Conservation (phyloP, 768 basidiomycete species). For the Suillus alpinus region DNA sequence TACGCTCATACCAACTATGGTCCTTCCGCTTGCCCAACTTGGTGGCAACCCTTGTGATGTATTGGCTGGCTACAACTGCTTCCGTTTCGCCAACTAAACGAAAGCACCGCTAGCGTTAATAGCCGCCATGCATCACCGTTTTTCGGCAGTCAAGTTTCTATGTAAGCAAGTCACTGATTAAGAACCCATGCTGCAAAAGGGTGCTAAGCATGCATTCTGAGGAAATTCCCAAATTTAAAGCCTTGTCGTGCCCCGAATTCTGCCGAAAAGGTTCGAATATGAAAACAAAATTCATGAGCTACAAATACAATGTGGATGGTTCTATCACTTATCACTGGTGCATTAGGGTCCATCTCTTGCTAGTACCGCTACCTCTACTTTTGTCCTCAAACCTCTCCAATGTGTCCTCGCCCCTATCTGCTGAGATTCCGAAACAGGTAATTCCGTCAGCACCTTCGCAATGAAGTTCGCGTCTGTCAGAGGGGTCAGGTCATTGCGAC, state of each 20-base stretch:
- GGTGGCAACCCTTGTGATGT: background rate
- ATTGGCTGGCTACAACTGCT: background rate
- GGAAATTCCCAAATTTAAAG: background rate
- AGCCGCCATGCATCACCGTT: background rate
- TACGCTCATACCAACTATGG: background rate
- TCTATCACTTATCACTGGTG: background rate
- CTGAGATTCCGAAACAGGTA: slow-evolving; percentile 59
- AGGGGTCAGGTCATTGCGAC: slow-evolving; percentile 78
- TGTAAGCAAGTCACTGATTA: background rate
- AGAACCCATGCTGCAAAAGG: background rate
- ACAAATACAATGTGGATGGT: background rate
- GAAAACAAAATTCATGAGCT: background rate
- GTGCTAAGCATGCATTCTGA: background rate
- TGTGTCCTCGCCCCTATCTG: slow-evolving; percentile 66
- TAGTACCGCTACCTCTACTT: slow-evolving; percentile 51
- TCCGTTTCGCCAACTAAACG: background rate
- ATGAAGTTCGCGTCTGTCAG: slow-evolving; percentile 88
- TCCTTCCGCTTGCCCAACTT: background rate
- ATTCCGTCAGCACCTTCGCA: slow-evolving; percentile 61
- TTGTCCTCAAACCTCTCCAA: slow-evolving; percentile 81
- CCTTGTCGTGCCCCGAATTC: background rate
- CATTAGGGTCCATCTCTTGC: background rate
- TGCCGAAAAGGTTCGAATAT: background rate
- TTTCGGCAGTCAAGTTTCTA: background rate
- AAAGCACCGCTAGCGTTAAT: background rate